Conservation (phyloP, 805 yeast genomes). For the Candida morakotiae region DNA sequence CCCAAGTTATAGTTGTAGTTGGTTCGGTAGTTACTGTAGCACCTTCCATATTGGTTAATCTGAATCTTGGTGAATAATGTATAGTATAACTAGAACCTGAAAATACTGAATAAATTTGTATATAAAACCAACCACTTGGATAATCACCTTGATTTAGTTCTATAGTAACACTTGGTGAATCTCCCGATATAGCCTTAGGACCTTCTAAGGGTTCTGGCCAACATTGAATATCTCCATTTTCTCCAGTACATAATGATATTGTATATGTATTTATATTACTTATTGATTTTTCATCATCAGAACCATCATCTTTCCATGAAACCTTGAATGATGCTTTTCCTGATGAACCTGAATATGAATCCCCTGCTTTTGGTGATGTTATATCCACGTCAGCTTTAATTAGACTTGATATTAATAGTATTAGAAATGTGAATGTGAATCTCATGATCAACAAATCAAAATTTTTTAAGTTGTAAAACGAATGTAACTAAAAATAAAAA, state of each 20-base stretch:
- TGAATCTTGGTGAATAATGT: constrained; percentile 67
- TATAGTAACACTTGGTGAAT: constrained; percentile 33
- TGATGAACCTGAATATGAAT: constrained; percentile 33
- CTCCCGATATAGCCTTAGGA: constrained; percentile 10
- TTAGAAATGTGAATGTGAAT: constrained; percentile 1
- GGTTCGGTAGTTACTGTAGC: constrained; percentile 42
- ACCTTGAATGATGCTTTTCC: constrained; percentile 30
- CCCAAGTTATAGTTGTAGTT: constrained; percentile 42
- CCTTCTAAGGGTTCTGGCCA: constrained; percentile 22
- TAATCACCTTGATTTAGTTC: constrained; percentile 40
- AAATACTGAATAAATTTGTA: constrained; percentile 60
- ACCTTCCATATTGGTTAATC: constrained; percentile 71
- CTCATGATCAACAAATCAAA: too few species aligned
- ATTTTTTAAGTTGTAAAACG: background rate
- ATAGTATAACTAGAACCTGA: constrained; percentile 45
- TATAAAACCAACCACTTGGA: constrained; percentile 63
- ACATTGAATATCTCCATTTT: constrained; percentile 45
- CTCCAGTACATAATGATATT: constrained; percentile 66
- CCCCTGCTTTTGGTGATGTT: constrained; percentile 38
- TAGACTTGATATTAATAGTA: background rate
- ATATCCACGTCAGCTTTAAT: constrained; percentile 45
- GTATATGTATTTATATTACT: constrained; percentile 41
- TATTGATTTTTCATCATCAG: constrained; percentile 23
- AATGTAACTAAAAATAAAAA: background rate
- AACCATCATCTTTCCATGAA: constrained; percentile 57